A percentile compares a stretch with the other conserved stretches of the same genome.
Evolutionary conservation across 441 rosid species (phyloP).

Genomic region (Mallotus repandus): DNA sequence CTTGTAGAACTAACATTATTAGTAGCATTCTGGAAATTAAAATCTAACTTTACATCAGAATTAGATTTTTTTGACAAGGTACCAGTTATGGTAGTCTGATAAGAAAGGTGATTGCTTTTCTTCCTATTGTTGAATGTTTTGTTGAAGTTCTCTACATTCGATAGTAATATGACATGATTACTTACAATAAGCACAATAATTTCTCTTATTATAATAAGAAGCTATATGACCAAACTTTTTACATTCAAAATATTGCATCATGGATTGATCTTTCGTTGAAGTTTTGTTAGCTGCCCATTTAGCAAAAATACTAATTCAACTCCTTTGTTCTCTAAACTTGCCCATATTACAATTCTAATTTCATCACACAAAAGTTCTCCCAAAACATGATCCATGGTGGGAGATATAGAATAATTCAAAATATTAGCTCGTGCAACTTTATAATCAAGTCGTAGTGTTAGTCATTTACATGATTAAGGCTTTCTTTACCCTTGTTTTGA

Average conservation of each 20-base stretch:
- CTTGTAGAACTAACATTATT: neutral
- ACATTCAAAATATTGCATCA: neutral
- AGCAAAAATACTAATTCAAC: no score
- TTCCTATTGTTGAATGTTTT: neutral
- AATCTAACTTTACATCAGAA: neutral
- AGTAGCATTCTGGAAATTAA: neutral
- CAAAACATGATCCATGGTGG: neutral
- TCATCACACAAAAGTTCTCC: neutral
- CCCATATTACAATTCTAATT: no score
- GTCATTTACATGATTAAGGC: no score
- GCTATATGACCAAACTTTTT: constrained; percentile 1
- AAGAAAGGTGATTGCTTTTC: neutral
- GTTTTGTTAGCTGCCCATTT: neutral
- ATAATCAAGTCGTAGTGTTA: neutral
- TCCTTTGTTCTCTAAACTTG: no score
- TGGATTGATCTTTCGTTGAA: neutral
- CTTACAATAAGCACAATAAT: constrained; percentile 5
- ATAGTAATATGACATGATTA: neutral
- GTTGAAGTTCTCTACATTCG: neutral
- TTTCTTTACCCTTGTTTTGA: no score
- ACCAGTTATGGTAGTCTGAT: neutral
- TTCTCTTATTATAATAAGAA: neutral
- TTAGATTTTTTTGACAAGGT: neutral
- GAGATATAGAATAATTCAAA: neutral
- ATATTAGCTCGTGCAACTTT: neutral